Evolutionary conservation across 441 rosid genomes (phyloP), one percentile per base, ranked within the genome.

Genomic region (Bocquillonia castaneifolia): DNA sequence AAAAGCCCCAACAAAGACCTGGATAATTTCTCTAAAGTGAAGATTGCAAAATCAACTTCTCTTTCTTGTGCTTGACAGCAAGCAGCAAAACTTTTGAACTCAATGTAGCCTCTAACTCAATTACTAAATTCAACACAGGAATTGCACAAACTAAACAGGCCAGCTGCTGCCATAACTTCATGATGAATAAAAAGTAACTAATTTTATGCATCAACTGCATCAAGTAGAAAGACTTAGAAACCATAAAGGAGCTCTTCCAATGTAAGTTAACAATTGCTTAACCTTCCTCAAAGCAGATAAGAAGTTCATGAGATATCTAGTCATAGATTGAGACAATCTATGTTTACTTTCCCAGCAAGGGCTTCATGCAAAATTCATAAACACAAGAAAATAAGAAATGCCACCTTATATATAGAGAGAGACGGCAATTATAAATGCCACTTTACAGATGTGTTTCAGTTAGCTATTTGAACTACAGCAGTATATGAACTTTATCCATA

Each of bases 401-500:
- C 15, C 8, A 47, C 48, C 54, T 62, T 31, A 40, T 25, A 26
- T 34, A 13, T 5, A 42, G 47, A 42, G n/a, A n/a, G n/a, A n/a
- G n/a, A n/a, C n/a, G n/a, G n/a, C n/a, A n/a, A n/a, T n/a, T n/a
- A n/a, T n/a, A n/a, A n/a, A n/a, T n/a, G n/a, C n/a, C n/a, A n/a
- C n/a, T n/a, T n/a, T n/a, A n/a, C n/a, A 45, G 22, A 20, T 31
- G 36, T 23, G 18, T 45, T 54, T 25, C 42, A 36, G 20, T 5
- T 40, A n/a, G 42, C 28, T 37, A 22, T 0, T 14, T 23, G 28
- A 69, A 50, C 56, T 57, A 34, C 59, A 23, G 25, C 7, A n/a
- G n/a, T n/a, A n/a, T 48, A 36, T 14, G 31, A 67, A 67, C 53
- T 56, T 44, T 15, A 44, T n/a, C 63, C n/a, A 20, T 22, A 32